phyloP scores from a whole-genome alignment of 179 eudicot genomes.

The Drosera spatulata region DNA sequence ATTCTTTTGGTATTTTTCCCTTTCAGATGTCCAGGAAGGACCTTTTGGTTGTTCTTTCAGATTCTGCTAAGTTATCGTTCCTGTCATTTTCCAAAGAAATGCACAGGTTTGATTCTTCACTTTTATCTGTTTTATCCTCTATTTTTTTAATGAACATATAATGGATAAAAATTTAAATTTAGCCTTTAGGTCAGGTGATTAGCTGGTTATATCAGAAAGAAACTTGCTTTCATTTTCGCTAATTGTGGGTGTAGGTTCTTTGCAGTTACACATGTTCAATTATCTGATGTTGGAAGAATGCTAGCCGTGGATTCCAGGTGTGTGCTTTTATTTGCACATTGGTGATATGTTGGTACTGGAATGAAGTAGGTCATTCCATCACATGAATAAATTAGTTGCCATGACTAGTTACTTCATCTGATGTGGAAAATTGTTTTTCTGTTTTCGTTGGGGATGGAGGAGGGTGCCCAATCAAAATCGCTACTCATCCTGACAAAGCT shows the following conservation, averaged over 20 bases:
- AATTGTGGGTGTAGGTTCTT: slow-evolving; percentile 49
- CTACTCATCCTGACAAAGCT: too few species aligned
- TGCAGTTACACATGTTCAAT: slow-evolving; percentile 69
- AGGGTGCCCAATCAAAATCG: too few species aligned
- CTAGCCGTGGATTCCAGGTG: slow-evolving; percentile 77
- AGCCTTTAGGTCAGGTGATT: background rate
- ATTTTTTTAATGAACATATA: background rate
- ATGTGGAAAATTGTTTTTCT: too few species aligned
- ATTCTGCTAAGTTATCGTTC: slow-evolving; percentile 93
- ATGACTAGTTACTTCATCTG: too few species aligned
- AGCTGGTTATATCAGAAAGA: background rate
- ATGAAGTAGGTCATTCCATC: too few species aligned
- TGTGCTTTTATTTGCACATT: slow-evolving; percentile 9
- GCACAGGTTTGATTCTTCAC: slow-evolving; percentile 39
- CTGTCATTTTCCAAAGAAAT: slow-evolving; percentile 78
- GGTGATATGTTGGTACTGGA: too few species aligned
- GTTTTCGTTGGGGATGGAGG: too few species aligned
- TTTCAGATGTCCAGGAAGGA: slow-evolving; percentile 66
- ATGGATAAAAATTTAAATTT: background rate
- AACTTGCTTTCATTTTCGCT: slow-evolving; percentile 9
- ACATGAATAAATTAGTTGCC: too few species aligned
- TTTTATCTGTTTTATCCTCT: background rate
- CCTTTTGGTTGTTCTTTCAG: slow-evolving; percentile 67
- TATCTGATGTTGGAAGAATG: slow-evolving; percentile 78
- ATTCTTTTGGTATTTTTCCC: background rate